Base-by-base conservation (phyloP, 2,329 filamentous ascomycete genomes). In the Cercospora brassicicola region DNA sequence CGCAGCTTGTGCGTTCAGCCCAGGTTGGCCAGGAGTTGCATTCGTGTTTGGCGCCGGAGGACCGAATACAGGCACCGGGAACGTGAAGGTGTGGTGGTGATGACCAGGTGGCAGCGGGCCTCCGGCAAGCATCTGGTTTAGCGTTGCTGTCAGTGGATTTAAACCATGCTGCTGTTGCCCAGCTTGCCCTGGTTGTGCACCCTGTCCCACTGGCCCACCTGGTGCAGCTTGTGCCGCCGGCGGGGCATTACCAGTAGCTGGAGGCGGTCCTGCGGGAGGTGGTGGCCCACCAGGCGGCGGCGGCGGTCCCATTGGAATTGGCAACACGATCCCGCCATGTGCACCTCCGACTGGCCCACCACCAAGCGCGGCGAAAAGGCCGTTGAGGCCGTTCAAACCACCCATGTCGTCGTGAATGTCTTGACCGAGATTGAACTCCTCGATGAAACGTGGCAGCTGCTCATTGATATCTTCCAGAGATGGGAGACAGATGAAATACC, bases 401-500 rank as follows among this genome's bases (percentile, higher is more conserved):
- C 23, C 60, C 4, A 53, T 33, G 20, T 59, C 39, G 42, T 66
- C 67, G 31, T 39, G 57, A 48, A 36, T 59, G 31, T 68, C 60
- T 11, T 59, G n/a, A 11, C 59, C 64, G 3, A 66, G 30, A 31
- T 69, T 69, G 68, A 53, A 68, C 53, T 65, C 59, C 28, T 70
- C 66, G 28, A 70, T 66, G 62, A 70, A 66, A 39, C 20, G 26
- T 26, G 68, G 68, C 28, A 70, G 28, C 48, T 66, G 33, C 18
- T 48, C 51, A 15, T 65, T 36, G 30, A 70, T 68, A n/a, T 62
- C 66, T 28, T 61, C 68, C 9, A 59, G 59, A 18, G 57, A 62
- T 10, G 63, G 39, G 23, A 70, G 61, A 20, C 68, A 70, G 18
- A 70, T 64, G 33, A 63, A 68, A 45, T 70, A 70, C 18, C 68